These are phyloP conservation scores for Acanthochlamys bracteata DNA, from an alignment of 106 monocot species.

Conservation along the genomic window DNA sequence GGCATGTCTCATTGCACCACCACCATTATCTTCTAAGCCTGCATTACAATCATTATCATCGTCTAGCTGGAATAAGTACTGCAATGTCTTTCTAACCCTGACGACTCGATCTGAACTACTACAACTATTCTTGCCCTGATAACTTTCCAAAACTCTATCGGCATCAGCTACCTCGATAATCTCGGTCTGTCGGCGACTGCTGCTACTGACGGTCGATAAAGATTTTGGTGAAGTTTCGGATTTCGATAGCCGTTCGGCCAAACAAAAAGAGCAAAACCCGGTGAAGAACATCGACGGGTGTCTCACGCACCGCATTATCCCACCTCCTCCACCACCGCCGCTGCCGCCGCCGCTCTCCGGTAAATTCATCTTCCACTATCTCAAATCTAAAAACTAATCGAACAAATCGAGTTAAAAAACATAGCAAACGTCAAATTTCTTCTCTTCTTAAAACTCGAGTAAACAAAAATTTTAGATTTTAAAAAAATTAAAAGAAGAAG, in stretches of 20 bases:
- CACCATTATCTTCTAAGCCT: background rate
- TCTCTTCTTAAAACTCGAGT: no score
- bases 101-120: background rate
- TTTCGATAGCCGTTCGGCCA: slow-evolving; percentile 56
- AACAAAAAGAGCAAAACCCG: slow-evolving; percentile 76
- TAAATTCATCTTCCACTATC: no score
- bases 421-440: no score
- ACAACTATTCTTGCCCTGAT: background rate
- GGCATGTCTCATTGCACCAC: background rate
- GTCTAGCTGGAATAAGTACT: slow-evolving; percentile 66
- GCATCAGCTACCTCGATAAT: slow-evolving; percentile 11
- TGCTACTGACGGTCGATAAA: background rate
- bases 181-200: slow-evolving; percentile 3
- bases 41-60: slow-evolving; percentile 24
- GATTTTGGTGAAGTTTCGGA: slow-evolving; percentile 21
- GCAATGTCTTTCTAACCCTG: slow-evolving; percentile 49
- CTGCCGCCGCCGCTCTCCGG: no score
- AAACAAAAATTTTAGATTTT: no score
- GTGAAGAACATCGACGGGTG: slow-evolving; percentile 70
- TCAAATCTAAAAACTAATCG: no score
- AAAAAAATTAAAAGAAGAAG: no score
- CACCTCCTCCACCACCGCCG: slow-evolving; percentile 5
- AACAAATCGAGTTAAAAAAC: no score
- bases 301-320: slow-evolving; percentile 40
- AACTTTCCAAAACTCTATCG: slow-evolving; percentile 20